These are phyloP conservation scores for Dictyostelium firmibasis DNA, from an alignment of 78 protist species.

Conservation along the genomic window DNA sequence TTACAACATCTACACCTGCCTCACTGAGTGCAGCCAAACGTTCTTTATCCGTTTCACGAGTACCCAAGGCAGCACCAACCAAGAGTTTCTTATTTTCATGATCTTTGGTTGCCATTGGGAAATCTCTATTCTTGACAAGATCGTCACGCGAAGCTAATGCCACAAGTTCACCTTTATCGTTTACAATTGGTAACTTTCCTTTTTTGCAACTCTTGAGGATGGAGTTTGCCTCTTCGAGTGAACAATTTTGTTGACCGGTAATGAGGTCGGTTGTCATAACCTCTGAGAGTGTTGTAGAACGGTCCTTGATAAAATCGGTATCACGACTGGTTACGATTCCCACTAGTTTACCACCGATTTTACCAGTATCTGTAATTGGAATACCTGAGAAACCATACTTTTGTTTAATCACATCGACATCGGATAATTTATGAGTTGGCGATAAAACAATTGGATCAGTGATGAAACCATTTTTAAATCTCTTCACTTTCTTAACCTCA, in stretches of 20 bases:
- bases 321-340: constrained; percentile 95
- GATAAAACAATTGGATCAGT: constrained; percentile 86
- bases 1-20: constrained; percentile 88
- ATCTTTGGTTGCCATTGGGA: constrained; percentile 86
- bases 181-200: constrained; percentile 93
- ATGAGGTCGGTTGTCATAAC: constrained; percentile 86
- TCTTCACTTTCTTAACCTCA: constrained; percentile 81
- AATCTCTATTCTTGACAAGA: constrained; percentile 86
- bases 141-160: constrained; percentile 89
- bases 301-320: constrained; percentile 87
- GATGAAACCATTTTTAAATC: constrained; percentile 92
- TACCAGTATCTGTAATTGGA: constrained; percentile 90
- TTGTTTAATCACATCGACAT: constrained; percentile 84
- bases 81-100: constrained; percentile 70
- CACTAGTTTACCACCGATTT: constrained; percentile 79
- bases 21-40: constrained; percentile 76
- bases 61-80: constrained; percentile 90
- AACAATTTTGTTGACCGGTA: constrained; percentile 62
- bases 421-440: constrained; percentile 80
- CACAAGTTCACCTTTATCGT: constrained; percentile 83
- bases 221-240: constrained; percentile 89
- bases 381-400: constrained; percentile 93
- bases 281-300: constrained; percentile 63
- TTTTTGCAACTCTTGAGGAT: constrained; percentile 76
- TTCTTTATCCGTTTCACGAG: constrained; percentile 81